Evolutionary conservation across 2,329 filamentous ascomycete genomes (phyloP).

Genomic region (Ophiostoma sp.): DNA sequence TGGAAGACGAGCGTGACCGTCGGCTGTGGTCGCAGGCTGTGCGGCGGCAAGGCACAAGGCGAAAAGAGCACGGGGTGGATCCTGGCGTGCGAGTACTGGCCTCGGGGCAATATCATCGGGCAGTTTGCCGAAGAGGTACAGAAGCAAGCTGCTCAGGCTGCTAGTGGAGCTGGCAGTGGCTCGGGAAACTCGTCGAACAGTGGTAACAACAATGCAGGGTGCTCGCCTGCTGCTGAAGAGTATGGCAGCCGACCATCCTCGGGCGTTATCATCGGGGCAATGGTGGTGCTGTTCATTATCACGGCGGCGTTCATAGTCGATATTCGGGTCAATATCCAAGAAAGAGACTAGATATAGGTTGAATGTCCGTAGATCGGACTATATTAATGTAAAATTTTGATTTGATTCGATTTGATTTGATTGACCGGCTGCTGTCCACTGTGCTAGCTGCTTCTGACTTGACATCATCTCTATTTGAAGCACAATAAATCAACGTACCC

Average conservation of each 20-base stretch:
- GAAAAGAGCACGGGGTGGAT: constrained; percentile 49
- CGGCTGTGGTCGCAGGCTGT: constrained; percentile 48
- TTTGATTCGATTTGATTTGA: background rate
- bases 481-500: background rate
- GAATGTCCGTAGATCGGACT: background rate
- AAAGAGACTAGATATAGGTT: background rate
- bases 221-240: background rate
- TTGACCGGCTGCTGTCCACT: too few species aligned
- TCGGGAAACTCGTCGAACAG: background rate
- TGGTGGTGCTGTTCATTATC: constrained; percentile 14
- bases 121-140: constrained; percentile 45
- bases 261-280: background rate
- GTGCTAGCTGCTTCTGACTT: too few species aligned
- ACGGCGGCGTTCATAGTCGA: constrained; percentile 20
- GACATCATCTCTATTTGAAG: too few species aligned
- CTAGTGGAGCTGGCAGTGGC: background rate
- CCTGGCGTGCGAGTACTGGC: constrained; percentile 66
- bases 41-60: constrained; percentile 29
- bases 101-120: constrained; percentile 57
- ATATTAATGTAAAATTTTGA: background rate
- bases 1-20: constrained; percentile 59
- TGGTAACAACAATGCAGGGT: too few species aligned
- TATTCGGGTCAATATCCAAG: constrained; percentile 6
- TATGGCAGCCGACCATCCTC: background rate
- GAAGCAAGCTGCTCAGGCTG: constrained; percentile 25